Evolutionary conservation across 2,329 filamentous ascomycete genomes (phyloP).

Genomic region (Microsporum audouinii): DNA sequence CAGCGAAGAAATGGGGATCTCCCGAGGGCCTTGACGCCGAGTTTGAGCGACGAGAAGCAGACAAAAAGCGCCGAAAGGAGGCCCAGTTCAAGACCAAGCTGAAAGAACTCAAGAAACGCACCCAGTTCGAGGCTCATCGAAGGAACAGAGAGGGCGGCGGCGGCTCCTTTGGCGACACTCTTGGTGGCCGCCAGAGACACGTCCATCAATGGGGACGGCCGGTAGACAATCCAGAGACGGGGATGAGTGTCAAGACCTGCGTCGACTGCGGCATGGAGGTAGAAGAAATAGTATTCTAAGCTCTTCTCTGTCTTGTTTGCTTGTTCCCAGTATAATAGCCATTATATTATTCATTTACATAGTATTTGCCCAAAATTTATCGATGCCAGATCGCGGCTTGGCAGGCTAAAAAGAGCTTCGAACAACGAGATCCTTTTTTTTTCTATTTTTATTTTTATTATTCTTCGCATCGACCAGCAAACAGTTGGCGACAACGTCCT

Average conservation of each 20-base stretch:
- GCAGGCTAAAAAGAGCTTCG: conserved; percentile 4
- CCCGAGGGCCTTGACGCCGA: conserved; percentile 76
- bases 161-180: conserved; percentile 61
- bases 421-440: conserved; percentile 6
- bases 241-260: conserved; percentile 57
- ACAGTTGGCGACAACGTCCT: not conserved
- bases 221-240: conserved; percentile 47
- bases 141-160: conserved; percentile 50
- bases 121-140: conserved; percentile 78
- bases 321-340: not conserved
- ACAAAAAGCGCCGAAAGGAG: conserved; percentile 78
- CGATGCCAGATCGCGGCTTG: conserved; percentile 3
- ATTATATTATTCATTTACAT: no score
- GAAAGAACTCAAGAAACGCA: conserved; percentile 82
- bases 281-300: conserved; percentile 49
- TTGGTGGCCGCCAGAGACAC: conserved; percentile 59
- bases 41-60: conserved; percentile 64
- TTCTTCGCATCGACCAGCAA: not conserved
- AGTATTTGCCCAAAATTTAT: not conserved
- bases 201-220: conserved; percentile 71
- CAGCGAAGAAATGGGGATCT: conserved; percentile 74
- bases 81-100: conserved; percentile 85
- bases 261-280: conserved; percentile 57
- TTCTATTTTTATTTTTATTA: not conserved
- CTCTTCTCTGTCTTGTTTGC: not conserved